A percentile compares a stretch with the other conserved stretches of the same genome.
Conservation (phyloP, 2,329 filamentous ascomycete species). For the Dactylellina leptospora region DNA sequence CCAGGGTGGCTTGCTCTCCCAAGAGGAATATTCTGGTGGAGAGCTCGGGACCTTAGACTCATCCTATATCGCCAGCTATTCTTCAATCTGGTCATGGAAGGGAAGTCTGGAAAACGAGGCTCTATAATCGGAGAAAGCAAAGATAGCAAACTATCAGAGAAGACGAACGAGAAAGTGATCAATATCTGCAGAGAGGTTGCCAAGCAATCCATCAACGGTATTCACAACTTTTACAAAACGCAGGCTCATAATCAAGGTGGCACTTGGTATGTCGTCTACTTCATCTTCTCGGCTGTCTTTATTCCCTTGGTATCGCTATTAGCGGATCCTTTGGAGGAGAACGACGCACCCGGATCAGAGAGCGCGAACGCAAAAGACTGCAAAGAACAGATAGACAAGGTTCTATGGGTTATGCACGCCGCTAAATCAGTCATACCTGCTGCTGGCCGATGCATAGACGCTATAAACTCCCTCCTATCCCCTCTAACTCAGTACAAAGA, state of each 20-base stretch:
- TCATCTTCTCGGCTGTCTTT: constrained; percentile 49
- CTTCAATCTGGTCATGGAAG: constrained; percentile 50
- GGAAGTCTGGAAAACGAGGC: constrained; percentile 26
- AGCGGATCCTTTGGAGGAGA: constrained; percentile 41
- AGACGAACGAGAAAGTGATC: constrained; percentile 48
- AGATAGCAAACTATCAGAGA: constrained; percentile 39
- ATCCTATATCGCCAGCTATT: constrained; percentile 50
- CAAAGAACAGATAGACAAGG: constrained; percentile 49
- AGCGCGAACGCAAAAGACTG: constrained; percentile 48
- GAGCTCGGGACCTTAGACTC: constrained; percentile 42
- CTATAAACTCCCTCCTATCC: constrained; percentile 45
- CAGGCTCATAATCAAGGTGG: constrained; percentile 46
- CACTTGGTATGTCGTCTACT: constrained; percentile 51
- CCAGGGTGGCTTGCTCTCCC: constrained; percentile 45
- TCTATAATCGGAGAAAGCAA: constrained; percentile 30
- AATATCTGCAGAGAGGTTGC: constrained; percentile 49
- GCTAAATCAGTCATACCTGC: constrained; percentile 45
- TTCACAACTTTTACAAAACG: constrained; percentile 50
- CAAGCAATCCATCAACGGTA: constrained; percentile 47
- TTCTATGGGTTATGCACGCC: constrained; percentile 50
- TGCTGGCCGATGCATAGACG: constrained; percentile 43
- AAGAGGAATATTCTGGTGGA: constrained; percentile 52
- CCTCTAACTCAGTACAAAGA: constrained; percentile 38
- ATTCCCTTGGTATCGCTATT: constrained; percentile 45
- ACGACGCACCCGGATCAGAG: constrained; percentile 34